Conservation (phyloP, 176 grass and related monocot genomes). For the Neostapfia colusana region DNA sequence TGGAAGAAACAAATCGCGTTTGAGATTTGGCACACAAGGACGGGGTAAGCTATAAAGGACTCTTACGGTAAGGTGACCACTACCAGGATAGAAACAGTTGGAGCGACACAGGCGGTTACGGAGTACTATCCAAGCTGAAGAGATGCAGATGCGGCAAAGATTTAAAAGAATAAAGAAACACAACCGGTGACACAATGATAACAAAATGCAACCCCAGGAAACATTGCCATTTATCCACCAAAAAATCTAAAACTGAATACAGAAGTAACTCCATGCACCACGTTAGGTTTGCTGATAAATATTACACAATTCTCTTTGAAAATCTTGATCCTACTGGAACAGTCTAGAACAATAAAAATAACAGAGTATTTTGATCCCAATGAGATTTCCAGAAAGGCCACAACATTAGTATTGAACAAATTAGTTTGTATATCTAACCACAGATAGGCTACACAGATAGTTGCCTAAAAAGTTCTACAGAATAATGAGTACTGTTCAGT, state of each 20-base stretch:
- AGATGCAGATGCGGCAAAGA: not conserved
- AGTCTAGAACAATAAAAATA: not conserved
- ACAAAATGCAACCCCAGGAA: not conserved
- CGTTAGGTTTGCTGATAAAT: not conserved
- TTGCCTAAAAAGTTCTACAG: not conserved
- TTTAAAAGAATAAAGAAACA: not conserved
- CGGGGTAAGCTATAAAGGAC: not conserved
- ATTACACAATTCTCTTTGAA: not conserved
- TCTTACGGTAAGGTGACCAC: not conserved
- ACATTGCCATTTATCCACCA: not conserved
- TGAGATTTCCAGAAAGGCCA: not conserved
- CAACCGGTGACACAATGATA: not conserved
- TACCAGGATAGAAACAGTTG: not conserved
- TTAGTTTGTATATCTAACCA: not conserved
- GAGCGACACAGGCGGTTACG: not conserved
- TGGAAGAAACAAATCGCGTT: not conserved
- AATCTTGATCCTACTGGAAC: not conserved
- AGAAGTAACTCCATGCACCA: not conserved
- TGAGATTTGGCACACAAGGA: not conserved
- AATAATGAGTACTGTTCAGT: not conserved
- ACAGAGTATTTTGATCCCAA: not conserved
- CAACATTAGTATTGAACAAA: not conserved
- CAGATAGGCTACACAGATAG: not conserved
- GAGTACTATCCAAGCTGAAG: not conserved
- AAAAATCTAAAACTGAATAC: not conserved